Evolutionary conservation across 805 yeast species (phyloP).

Genomic region (Saturnispora hagleri): DNA sequence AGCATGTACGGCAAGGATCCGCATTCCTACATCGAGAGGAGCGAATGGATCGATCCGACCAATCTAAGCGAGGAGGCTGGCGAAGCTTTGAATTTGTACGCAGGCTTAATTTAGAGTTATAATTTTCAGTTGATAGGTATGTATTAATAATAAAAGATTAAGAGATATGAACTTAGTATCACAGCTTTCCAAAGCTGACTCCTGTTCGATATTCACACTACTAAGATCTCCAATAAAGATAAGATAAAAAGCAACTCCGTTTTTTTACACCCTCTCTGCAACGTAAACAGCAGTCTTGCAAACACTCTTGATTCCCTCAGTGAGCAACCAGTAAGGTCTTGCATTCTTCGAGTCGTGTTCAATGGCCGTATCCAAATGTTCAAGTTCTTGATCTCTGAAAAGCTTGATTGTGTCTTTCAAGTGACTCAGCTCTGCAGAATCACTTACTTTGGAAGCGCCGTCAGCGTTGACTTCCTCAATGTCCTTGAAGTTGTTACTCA

Average conservation of each 20-base stretch:
- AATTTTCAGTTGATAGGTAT: slow-evolving; percentile 3
- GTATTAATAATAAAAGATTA: not conserved
- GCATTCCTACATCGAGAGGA: slow-evolving; percentile 42
- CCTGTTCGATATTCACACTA: no score
- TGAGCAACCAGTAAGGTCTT: slow-evolving; percentile 79
- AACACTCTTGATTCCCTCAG: slow-evolving; percentile 76
- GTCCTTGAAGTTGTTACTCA: slow-evolving; percentile 57
- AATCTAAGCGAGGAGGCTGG: slow-evolving; percentile 71
- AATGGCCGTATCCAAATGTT: slow-evolving; percentile 90
- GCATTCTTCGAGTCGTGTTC: slow-evolving; percentile 89
- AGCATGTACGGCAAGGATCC: slow-evolving; percentile 1
- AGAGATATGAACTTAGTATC: not conserved
- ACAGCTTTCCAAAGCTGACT: not conserved
- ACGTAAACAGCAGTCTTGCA: slow-evolving; percentile 86
- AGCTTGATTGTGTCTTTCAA: slow-evolving; percentile 56
- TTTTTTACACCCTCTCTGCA: slow-evolving; percentile 65
- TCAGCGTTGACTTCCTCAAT: slow-evolving; percentile 25
- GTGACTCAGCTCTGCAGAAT: slow-evolving; percentile 46
- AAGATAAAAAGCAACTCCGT: no score
- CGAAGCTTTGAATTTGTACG: slow-evolving; percentile 56
- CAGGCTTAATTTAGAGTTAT: slow-evolving; percentile 18
- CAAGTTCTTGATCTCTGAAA: slow-evolving; percentile 91
- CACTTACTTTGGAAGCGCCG: no score
- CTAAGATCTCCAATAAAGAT: no score
- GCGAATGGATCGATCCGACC: slow-evolving; percentile 76